Evolutionary conservation across 495 filamentous ascomycete species (phyloP).

Genomic region (Opeltia flavorubescens): DNA sequence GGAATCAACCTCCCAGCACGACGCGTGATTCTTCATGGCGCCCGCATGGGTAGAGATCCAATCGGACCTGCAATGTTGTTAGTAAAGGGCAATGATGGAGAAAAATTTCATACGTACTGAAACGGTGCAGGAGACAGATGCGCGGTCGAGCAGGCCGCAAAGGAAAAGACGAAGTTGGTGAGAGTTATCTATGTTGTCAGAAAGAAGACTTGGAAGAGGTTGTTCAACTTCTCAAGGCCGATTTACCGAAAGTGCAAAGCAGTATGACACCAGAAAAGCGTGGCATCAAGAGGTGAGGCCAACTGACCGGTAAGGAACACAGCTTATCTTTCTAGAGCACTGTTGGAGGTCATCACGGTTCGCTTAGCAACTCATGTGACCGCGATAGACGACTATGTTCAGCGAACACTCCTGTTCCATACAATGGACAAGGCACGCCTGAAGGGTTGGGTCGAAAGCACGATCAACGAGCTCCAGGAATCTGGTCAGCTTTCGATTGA

Average conservation of each 20-base stretch:
- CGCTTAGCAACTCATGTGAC: constrained; percentile 53
- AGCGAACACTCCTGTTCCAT: constrained; percentile 51
- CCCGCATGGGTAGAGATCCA: constrained; percentile 65
- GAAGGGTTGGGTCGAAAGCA: constrained; percentile 38
- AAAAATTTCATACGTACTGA: constrained; percentile 3
- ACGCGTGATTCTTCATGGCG: constrained; percentile 66
- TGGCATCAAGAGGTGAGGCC: constrained; percentile 47
- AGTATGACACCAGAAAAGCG: constrained; percentile 54
- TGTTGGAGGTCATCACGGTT: constrained; percentile 63
- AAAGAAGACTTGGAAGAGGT: constrained; percentile 56
- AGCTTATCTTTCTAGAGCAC: constrained; percentile 33
- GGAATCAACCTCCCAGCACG: constrained; percentile 68
- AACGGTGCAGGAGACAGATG: constrained; percentile 53
- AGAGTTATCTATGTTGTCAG: constrained; percentile 67
- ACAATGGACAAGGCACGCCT: constrained; percentile 26
- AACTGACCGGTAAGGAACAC: neutral
- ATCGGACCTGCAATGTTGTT: constrained; percentile 66
- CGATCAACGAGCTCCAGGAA: constrained; percentile 36
- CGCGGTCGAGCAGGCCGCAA: constrained; percentile 71
- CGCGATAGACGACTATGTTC: constrained; percentile 57
- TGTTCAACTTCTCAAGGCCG: constrained; percentile 55
- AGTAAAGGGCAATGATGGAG: constrained; percentile 8
- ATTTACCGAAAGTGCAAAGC: constrained; percentile 57
- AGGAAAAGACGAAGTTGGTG: constrained; percentile 67
- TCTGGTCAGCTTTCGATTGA: constrained; percentile 39